Conservation (phyloP, 2,329 filamentous ascomycete species). For the Fonsecaea pugnacius region DNA sequence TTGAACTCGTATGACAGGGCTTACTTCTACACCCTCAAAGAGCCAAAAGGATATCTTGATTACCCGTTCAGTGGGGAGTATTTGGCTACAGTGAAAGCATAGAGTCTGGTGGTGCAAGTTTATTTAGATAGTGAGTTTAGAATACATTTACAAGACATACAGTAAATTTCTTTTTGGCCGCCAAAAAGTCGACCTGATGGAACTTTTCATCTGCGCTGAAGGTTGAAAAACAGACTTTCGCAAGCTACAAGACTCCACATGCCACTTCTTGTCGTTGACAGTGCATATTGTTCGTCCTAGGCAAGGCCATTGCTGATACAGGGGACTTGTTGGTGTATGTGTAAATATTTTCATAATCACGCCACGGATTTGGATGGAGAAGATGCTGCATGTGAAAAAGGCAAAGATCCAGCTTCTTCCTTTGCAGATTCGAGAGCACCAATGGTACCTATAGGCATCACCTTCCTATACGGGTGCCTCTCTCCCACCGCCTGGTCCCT, state of each 20-base stretch:
- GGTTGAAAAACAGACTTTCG: not conserved
- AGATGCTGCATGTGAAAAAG: not conserved
- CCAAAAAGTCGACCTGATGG: not conserved
- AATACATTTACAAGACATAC: too few relatives aligned
- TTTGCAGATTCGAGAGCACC: too few relatives aligned
- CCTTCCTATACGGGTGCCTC: too few relatives aligned
- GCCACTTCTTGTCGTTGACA: not conserved
- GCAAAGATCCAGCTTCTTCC: too few relatives aligned
- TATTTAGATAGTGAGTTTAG: too few relatives aligned
- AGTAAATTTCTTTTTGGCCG: not conserved
- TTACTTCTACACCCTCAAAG: constrained; percentile 48
- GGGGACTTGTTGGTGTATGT: not conserved
- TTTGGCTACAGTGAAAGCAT: constrained; percentile 5
- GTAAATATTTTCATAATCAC: not conserved
- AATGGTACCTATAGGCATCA: too few relatives aligned
- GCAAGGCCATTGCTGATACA: not conserved
- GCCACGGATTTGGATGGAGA: not conserved
- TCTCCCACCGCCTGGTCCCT: too few relatives aligned
- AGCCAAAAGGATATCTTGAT: constrained; percentile 47
- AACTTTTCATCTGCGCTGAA: not conserved
- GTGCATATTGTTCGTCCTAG: not conserved
- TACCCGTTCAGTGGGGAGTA: constrained; percentile 35
- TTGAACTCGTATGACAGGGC: constrained; percentile 47
- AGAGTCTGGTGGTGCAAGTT: not conserved
- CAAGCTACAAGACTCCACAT: not conserved